Evolutionary conservation across 2,329 filamentous ascomycete genomes (phyloP).

Genomic region (Capronia coronata): DNA sequence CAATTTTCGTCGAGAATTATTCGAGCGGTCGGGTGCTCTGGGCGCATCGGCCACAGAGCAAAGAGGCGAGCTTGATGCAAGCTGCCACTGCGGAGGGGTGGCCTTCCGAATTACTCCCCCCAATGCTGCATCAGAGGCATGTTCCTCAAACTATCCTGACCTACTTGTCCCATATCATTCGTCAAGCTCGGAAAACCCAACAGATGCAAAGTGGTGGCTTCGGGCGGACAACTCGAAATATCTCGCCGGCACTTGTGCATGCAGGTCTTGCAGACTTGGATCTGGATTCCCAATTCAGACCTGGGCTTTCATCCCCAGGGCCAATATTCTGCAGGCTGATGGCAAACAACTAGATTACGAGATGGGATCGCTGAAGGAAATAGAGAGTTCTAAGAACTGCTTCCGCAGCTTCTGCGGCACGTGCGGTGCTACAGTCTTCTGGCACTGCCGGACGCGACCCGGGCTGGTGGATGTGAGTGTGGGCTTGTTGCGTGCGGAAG

Average conservation of each 20-base stretch:
- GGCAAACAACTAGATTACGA: conserved; percentile 34
- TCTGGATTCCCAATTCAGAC: conserved; percentile 59
- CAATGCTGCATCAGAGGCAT: conserved; percentile 40
- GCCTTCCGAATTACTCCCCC: conserved; percentile 55
- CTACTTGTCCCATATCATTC: conserved; percentile 46
- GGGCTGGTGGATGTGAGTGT: conserved; percentile 58
- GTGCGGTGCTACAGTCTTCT: conserved; percentile 62
- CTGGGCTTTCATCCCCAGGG: conserved; percentile 59
- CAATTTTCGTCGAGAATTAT: not conserved
- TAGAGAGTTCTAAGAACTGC: conserved; percentile 49
- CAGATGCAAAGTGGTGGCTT: conserved; percentile 57
- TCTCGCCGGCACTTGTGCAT: conserved; percentile 56
- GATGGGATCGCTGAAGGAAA: conserved; percentile 44
- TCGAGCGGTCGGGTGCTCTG: not conserved
- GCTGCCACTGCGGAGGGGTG: conserved; percentile 42
- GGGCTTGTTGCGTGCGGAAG: conserved; percentile 48
- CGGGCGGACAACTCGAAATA: conserved; percentile 45
- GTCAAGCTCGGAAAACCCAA: conserved; percentile 39
- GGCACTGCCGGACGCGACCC: conserved; percentile 49
- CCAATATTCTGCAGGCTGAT: conserved; percentile 37
- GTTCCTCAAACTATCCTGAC: conserved; percentile 49
- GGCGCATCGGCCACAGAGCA: not conserved
- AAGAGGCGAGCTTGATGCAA: conserved; percentile 32
- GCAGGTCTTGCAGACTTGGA: conserved; percentile 54
- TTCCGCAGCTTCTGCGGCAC: conserved; percentile 55